phyloP scores from a whole-genome alignment of 257 asterid species.

The Phtheirospermum japonicum region DNA sequence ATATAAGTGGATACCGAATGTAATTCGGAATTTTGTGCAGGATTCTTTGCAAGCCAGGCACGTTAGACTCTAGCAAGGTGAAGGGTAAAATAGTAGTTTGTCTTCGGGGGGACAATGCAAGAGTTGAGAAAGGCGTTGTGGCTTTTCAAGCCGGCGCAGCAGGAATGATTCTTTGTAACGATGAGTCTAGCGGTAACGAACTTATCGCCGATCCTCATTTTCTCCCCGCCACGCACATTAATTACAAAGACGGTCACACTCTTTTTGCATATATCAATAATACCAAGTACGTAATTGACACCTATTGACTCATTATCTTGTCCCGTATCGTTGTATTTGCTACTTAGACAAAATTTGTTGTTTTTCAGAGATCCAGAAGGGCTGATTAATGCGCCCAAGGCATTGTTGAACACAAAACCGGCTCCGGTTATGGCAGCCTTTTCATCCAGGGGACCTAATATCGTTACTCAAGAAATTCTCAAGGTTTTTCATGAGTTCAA shows the following conservation, averaged over 20 bases:
- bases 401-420: constrained; percentile 31
- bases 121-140: constrained; percentile 40
- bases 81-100: constrained; percentile 64
- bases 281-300: constrained; percentile 34
- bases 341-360: background rate
- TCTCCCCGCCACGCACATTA: constrained; percentile 55
- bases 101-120: constrained; percentile 35
- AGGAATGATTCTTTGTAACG: constrained; percentile 59
- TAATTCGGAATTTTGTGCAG: constrained; percentile 29
- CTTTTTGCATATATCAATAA: constrained; percentile 42
- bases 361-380: constrained; percentile 45
- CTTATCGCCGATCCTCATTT: constrained; percentile 38
- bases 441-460: constrained; percentile 75
- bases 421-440: constrained; percentile 64
- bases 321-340: background rate
- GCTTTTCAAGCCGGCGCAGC: constrained; percentile 57
- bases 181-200: constrained; percentile 20
- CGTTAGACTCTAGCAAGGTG: constrained; percentile 45
- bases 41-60: constrained; percentile 33
- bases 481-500: too few relatives aligned
- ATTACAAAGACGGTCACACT: constrained; percentile 40
- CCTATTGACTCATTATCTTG: background rate
- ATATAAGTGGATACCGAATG: background rate
- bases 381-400: constrained; percentile 36
- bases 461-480: constrained; percentile 50